Base-by-base conservation (phyloP, 1,139 yeast genomes). In the Zygoascus sp. region DNA sequence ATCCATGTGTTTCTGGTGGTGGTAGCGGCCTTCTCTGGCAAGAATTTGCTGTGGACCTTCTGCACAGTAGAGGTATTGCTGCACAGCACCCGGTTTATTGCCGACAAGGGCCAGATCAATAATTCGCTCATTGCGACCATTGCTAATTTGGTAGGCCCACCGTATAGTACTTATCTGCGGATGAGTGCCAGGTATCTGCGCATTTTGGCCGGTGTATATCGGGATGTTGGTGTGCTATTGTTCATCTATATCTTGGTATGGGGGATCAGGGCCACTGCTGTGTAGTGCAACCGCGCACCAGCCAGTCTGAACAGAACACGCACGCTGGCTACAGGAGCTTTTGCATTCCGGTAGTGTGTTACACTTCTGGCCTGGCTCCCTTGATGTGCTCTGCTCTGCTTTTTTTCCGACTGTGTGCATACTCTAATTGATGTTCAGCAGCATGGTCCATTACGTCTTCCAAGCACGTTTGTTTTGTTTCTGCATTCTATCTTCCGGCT, bases 21-120 rank as follows among this genome's bases (percentile, higher is more conserved):
- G 5, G 21, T 46, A 16, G 48, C 56, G n/a, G 49, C 54, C 3
- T 17, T 50, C 21, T 48, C 51, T 32, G 35, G 30, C 9, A 39
- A 42, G 25, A 44, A 53, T 9, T 38, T 61, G n/a, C 43, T 62
- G 42, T 54, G 56, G 57, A 54, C 53, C 46, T 68, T 69, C 49
- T 53, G 61, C 42, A 59, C 67, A 5, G 47, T 57, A 9, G 64
- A 69, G 50, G 50, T 63, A 13, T 50, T 56, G 7, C 53, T 68
- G 40, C 62, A 63, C 19, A 53, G 64, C n/a, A 44, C 64, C n/a
- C 57, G 68, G 40, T 56, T 61, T 43, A 40, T 65, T 13, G 40
- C 63, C 11, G 72, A 68, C 37, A 56, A 56, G 36, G 61, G 59
- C 38, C 45, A 28, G 30, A 21, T 28, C n/a, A 22, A n/a, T 50